Base-by-base conservation (phyloP, 495 filamentous ascomycete species). In the Podospora fimiseda region DNA sequence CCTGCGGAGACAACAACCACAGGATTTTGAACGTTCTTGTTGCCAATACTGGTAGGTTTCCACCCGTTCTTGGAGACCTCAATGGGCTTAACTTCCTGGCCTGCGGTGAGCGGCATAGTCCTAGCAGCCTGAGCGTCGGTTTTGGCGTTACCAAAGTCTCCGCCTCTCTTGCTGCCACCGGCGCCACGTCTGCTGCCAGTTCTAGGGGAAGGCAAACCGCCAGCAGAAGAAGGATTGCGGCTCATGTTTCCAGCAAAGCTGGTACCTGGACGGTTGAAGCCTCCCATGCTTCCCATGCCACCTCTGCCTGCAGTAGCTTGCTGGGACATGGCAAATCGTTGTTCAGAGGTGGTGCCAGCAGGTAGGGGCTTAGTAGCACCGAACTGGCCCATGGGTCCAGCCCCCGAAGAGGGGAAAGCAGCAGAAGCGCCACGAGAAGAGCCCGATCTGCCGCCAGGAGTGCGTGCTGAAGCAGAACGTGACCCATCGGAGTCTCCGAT, bases 21-120 rank as follows among this genome's bases (percentile, higher is more conserved):
- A 23, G 70, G 67, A 39, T 68, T 49, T n/a, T 60, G 58, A 3
- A 67, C 43, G 9, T 39, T 20, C 59, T 71, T 64, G 49, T 69
- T 66, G 30, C 70, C 77, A 50, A 93, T 54, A 56, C 87, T 90
- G 36, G 74, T 80, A n/a, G 93, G 87, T 71, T 95, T 96, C 93
- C 93, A 99, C 18, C 93, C 90, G 30, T 73, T 79, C 7, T 77
- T 56, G 1, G 89, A 84, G 9, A 82, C 67, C 37, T 78, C 72
- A 15, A 97, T 84, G 52, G 88, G 84, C 70, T 92, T 87, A 53
- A 99, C 65, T 5, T 96, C 85, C 70, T 78, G 74, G 59, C 85
- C 83, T 39, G 80, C 81, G 50, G 90, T 95, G 24, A 96, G 82
- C 52, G 94, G 92, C 88, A 97, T 96, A 36, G 79, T 78, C 73